Percentiles rank a stretch among this genome's conserved stretches.
phyloP scores from a whole-genome alignment of 2,329 filamentous ascomycete genomes.

The Hymenoscyphus fructigenus region DNA sequence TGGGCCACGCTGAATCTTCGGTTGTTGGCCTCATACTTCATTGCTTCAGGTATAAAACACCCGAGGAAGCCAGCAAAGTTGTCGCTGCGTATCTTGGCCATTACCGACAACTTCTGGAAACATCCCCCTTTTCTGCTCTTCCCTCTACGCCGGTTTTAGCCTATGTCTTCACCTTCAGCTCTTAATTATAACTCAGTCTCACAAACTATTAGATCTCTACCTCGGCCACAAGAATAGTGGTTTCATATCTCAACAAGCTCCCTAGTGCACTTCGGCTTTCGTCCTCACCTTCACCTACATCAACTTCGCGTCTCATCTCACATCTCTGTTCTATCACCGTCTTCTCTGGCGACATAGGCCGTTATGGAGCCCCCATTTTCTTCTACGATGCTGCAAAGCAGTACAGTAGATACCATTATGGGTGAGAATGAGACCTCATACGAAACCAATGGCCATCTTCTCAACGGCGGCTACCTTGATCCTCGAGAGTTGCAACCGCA shows the following conservation, averaged over 20 bases:
- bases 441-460: constrained; percentile 14
- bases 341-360: not conserved
- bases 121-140: not conserved
- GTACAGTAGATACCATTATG: constrained; percentile 26
- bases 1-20: not conserved
- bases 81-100: not conserved
- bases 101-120: not conserved
- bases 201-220: not conserved
- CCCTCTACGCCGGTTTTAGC: not conserved
- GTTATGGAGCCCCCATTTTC: not conserved
- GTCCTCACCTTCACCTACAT: not conserved
- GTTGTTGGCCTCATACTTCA: not conserved
- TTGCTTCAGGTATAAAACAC: not conserved
- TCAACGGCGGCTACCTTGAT: constrained; percentile 29
- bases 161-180: not conserved
- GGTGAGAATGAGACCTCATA: constrained; percentile 18
- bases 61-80: not conserved
- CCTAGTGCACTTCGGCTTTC: not conserved
- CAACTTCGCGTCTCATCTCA: not conserved
- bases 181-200: not conserved
- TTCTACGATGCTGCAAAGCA: constrained; percentile 18
- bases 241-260: not conserved
- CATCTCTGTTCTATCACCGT: not conserved
- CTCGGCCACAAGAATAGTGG: not conserved
- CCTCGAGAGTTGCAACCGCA: constrained; percentile 24